Evolutionary conservation across 176 grass and related monocot species (phyloP).

Genomic region (Aechmea fasciata): DNA sequence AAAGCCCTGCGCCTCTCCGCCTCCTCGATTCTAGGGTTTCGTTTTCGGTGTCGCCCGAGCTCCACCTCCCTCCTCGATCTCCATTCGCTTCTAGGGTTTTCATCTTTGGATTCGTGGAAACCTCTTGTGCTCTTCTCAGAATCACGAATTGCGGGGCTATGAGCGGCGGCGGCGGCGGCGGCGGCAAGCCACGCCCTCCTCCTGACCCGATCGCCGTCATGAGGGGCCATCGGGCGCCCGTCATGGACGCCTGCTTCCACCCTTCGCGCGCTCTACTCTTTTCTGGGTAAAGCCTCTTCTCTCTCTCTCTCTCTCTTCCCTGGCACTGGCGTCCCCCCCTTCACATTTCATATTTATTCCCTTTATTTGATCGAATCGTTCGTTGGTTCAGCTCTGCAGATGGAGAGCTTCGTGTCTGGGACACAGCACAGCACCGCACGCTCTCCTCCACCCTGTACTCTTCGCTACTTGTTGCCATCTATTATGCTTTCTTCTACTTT

Average conservation of each 20-base stretch:
- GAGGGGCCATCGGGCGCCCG: slow-evolving; percentile 60
- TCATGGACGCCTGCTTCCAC: slow-evolving; percentile 84
- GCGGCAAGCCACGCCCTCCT: slow-evolving; percentile 22
- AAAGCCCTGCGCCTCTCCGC: too few species aligned
- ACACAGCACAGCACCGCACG: slow-evolving; percentile 59
- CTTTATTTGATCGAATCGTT: not conserved
- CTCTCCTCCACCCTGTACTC: slow-evolving; percentile 55
- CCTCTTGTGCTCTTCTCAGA: too few species aligned
- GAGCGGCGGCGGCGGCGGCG: not conserved
- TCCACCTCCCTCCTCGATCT: too few species aligned
- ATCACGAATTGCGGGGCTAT: too few species aligned
- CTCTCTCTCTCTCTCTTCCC: not conserved
- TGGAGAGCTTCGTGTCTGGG: slow-evolving; percentile 81
- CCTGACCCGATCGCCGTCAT: slow-evolving; percentile 73
- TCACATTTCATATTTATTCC: not conserved
- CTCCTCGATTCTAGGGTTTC: too few species aligned
- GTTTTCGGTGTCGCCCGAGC: too few species aligned
- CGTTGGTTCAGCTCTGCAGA: slow-evolving; percentile 44
- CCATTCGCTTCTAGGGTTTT: too few species aligned
- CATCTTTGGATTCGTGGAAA: too few species aligned
- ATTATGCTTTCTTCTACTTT: too few species aligned
- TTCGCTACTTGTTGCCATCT: not conserved
- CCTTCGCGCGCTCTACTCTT: slow-evolving; percentile 58
- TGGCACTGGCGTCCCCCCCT: not conserved
- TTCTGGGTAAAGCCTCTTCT: slow-evolving; percentile 47